These are phyloP conservation scores for Candida glucosophila DNA, from an alignment of 1,139 yeast species.

Conservation along the genomic window DNA sequence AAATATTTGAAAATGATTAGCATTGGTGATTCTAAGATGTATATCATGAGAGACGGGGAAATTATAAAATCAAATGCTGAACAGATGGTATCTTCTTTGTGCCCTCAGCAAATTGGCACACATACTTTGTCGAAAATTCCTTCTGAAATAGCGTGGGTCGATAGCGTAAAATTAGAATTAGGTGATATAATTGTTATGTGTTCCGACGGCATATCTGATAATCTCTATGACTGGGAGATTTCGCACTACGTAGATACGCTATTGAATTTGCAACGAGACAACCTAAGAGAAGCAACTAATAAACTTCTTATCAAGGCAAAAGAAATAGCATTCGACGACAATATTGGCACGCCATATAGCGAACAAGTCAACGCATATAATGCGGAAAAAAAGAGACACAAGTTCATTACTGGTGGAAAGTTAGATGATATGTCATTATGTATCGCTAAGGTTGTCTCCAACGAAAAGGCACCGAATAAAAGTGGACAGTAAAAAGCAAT, in stretches of 20 bases:
- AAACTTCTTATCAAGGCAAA: slow-evolving; percentile 36
- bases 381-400: slow-evolving; percentile 20
- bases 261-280: slow-evolving; percentile 17
- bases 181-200: slow-evolving; percentile 40
- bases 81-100: slow-evolving; percentile 37
- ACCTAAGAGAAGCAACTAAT: slow-evolving; percentile 31
- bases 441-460: slow-evolving; percentile 34
- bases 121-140: slow-evolving; percentile 38
- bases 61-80: slow-evolving; percentile 39
- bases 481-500: too few species aligned
- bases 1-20: slow-evolving; percentile 38
- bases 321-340: slow-evolving; percentile 46
- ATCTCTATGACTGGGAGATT: slow-evolving; percentile 42
- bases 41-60: slow-evolving; percentile 40
- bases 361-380: slow-evolving; percentile 42
- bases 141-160: slow-evolving; percentile 43
- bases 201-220: slow-evolving; percentile 51
- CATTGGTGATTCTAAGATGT: slow-evolving; percentile 49
- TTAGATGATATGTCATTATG: slow-evolving; percentile 49
- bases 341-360: slow-evolving; percentile 47
- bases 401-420: slow-evolving; percentile 42
- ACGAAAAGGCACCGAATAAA: too few species aligned
- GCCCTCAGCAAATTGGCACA: slow-evolving; percentile 53
- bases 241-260: slow-evolving; percentile 26
- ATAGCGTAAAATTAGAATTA: slow-evolving; percentile 28